Percentiles rank a stretch among this genome's conserved stretches.
Conservation (phyloP, 805 yeast species). For the Clavispora phyllophila region DNA sequence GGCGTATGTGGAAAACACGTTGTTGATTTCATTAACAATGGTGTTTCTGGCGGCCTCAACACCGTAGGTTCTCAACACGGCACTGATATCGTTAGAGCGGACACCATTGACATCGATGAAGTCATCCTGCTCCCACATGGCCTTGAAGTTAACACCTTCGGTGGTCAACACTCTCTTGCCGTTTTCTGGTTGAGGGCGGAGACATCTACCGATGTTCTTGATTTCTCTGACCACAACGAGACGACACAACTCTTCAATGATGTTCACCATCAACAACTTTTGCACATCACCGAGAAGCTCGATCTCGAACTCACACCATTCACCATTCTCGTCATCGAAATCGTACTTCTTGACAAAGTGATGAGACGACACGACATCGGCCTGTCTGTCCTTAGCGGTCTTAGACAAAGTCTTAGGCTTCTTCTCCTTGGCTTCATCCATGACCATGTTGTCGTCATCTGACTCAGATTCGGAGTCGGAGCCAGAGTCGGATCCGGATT, state of each 20-base stretch:
- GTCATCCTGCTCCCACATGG: slow-evolving; percentile 97
- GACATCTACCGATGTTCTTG: slow-evolving; percentile 86
- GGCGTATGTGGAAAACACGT: slow-evolving; percentile 95
- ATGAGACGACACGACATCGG: slow-evolving; percentile 70
- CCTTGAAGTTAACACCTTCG: slow-evolving; percentile 96
- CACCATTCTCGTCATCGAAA: slow-evolving; percentile 84
- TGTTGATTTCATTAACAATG: slow-evolving; percentile 90
- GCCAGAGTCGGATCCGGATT: slow-evolving; percentile 23
- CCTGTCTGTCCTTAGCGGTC: slow-evolving; percentile 78
- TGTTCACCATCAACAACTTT: slow-evolving; percentile 94
- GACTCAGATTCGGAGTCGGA: slow-evolving; percentile 29
- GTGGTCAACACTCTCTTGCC: slow-evolving; percentile 75
- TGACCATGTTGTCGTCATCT: slow-evolving; percentile 10
- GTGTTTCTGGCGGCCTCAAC: slow-evolving; percentile 99
- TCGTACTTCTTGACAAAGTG: slow-evolving; percentile 72
- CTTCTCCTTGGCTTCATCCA: slow-evolving; percentile 15
- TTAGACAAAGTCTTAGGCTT: slow-evolving; percentile 36
- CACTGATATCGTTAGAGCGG: slow-evolving; percentile 86
- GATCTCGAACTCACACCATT: slow-evolving; percentile 89
- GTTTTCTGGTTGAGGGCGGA: slow-evolving; percentile 63
- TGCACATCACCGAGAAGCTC: slow-evolving; percentile 82
- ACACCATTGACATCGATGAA: slow-evolving; percentile 87
- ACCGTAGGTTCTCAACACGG: slow-evolving; percentile 88
- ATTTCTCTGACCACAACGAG: slow-evolving; percentile 90
- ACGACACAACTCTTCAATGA: slow-evolving; percentile 88